phyloP scores from a whole-genome alignment of 2,329 filamentous ascomycete species.

The Fusarium fracticaudum region DNA sequence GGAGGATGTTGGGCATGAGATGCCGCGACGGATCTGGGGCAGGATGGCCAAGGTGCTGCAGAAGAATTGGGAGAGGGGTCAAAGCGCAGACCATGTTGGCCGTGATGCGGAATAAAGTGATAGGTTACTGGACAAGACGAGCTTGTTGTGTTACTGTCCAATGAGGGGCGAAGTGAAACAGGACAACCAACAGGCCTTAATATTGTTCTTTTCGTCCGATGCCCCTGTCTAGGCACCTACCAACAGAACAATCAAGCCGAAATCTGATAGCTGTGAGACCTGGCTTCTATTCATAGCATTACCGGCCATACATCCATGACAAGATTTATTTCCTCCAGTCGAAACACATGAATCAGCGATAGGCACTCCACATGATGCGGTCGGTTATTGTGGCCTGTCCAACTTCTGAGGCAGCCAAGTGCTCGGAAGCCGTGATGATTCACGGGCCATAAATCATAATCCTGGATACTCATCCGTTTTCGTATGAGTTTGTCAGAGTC shows the following conservation, averaged over 20 bases:
- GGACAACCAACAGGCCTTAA: neutral
- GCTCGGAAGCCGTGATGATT: neutral
- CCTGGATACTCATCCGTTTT: no score
- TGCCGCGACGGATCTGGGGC: slow-evolving; percentile 26
- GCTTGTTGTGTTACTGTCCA: neutral
- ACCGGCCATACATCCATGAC: neutral
- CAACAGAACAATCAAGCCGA: neutral
- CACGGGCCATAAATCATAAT: neutral
- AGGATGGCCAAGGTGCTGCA: neutral
- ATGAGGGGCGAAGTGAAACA: neutral
- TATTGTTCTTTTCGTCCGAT: neutral
- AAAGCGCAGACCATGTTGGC: neutral
- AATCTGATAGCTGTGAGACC: neutral
- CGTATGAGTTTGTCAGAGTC: neutral
- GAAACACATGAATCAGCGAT: neutral
- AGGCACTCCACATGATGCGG: neutral
- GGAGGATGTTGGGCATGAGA: slow-evolving; percentile 36
- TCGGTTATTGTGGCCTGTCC: neutral
- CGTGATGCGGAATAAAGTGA: neutral
- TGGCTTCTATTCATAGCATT: neutral
- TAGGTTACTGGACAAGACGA: neutral
- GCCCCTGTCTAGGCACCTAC: neutral
- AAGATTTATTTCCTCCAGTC: neutral
- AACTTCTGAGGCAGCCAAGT: neutral
- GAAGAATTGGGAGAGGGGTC: slow-evolving; percentile 10